Base-by-base conservation (phyloP, 2,329 filamentous ascomycete species). In the Scortechinia acanthostroma region DNA sequence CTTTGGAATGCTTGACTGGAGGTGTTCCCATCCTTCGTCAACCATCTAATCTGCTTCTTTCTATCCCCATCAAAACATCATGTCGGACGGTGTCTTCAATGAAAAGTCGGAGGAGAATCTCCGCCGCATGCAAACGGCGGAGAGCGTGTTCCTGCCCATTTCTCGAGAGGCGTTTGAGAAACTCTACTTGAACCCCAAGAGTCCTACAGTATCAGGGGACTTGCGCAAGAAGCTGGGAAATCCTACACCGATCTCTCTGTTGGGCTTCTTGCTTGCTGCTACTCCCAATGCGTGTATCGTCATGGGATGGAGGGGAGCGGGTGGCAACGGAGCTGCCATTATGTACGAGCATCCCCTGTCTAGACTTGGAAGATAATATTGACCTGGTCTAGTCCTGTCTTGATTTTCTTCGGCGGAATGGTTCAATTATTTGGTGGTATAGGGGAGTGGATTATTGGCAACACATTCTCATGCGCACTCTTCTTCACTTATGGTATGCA, bases 91-190 rank as follows among this genome's bases (percentile, higher is more conserved):
- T n/a, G n/a, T n/a, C n/a, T n/a, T n/a, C n/a, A n/a, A n/a, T n/a
- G n/a, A n/a, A n/a, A n/a, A n/a, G n/a, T n/a, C n/a, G n/a, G n/a
- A n/a, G n/a, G n/a, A n/a, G n/a, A n/a, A n/a, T n/a, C n/a, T n/a
- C n/a, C n/a, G n/a, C n/a, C n/a, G n/a, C n/a, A n/a, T n/a, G n/a
- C n/a, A n/a, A n/a, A n/a, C n/a, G n/a, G n/a, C n/a, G n/a, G n/a
- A n/a, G n/a, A n/a, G n/a, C n/a, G n/a, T n/a, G n/a, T n/a, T n/a
- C n/a, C n/a, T n/a, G n/a, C n/a, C n/a, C n/a, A n/a, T n/a, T n/a
- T n/a, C n/a, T n/a, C n/a, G n/a, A n/a, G 35, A 40, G 35, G 13
- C 14, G 35, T 40, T 40, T 19, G 35, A 40, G 35, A 40, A 19
- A 17, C 35, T 40, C 17, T 40, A 40, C 35, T 17, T 40, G 10